Evolutionary conservation across 768 basidiomycete genomes (phyloP), one percentile per base, ranked within the genome.

Genomic region (Hypsizygus marmoreus): DNA sequence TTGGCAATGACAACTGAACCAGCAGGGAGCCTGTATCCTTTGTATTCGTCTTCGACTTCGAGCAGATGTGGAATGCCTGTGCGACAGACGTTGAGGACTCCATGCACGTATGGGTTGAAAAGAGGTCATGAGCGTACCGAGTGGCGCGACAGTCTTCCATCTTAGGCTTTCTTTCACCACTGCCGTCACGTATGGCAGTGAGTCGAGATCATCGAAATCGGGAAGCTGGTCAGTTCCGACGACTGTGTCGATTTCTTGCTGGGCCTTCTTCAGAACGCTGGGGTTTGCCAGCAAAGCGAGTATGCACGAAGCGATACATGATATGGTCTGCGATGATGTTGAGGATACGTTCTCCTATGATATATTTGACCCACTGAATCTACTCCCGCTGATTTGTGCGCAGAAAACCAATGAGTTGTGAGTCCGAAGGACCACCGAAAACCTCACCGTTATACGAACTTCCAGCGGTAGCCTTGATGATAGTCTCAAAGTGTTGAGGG

Each of bases 21-120:
- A 22, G 61, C 62, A 0, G 70, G 71, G 26, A 74, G 68, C 40
- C 52, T 33, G 37, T 68, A 68, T 0, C 69, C 71, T 14, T 57
- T 50, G 48, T 72, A 73, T 4, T 59, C 47, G 45, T 71, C 67
- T 6, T 71, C 69, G 6, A 57, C 55, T 4, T 43, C 45, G 6
- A 57, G 51, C 10, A 53, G 43, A 49, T 69, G 71, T 8, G 67
- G 64, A 10, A 68, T 14, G 10, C 54, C 71, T 71, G 25, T 6
- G 23, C 11, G n/a, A 43, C 8, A 13, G 11, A n/a, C n/a, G 5
- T 41, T 7, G 16, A 17, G 22, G 22, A 1, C 10, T 0, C n/a
- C 17, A 6, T 17, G 6, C 19, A 6, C n/a, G 6, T 20, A 41
- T 6, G n/a, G n/a, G n/a, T n/a, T 36, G 8, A 6, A 24, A 14